Conservation (phyloP, 169 alveolate species). For the Cryptosporidium bovis region DNA sequence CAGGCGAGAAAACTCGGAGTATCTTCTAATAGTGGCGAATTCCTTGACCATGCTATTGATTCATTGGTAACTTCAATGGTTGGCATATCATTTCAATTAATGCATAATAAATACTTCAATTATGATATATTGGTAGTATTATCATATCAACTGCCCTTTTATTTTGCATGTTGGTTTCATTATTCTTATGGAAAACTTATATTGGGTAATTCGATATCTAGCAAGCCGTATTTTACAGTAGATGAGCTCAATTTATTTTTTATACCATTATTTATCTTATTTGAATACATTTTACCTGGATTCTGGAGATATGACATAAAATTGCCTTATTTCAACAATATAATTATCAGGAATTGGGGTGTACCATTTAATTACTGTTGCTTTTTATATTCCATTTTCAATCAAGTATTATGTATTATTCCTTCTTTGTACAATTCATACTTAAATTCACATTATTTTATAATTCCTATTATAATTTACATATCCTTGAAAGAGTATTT, state of each 20-base stretch:
- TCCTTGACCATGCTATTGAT: slow-evolving; percentile 74
- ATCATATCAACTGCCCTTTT: slow-evolving; percentile 62
- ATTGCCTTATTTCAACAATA: not conserved
- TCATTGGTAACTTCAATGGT: slow-evolving; percentile 63
- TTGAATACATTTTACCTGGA: slow-evolving; percentile 39
- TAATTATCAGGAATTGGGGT: slow-evolving; percentile 19
- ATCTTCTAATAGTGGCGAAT: slow-evolving; percentile 68
- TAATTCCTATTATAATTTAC: slow-evolving; percentile 5
- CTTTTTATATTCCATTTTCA: slow-evolving; percentile 15
- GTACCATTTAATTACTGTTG: slow-evolving; percentile 31
- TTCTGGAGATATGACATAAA: slow-evolving; percentile 24
- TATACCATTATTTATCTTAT: slow-evolving; percentile 37
- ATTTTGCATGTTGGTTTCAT: slow-evolving; percentile 71
- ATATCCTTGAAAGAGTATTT: slow-evolving; percentile 10
- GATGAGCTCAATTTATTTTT: slow-evolving; percentile 62
- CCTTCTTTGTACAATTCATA: not conserved
- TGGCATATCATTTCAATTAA: slow-evolving; percentile 47
- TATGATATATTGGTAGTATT: slow-evolving; percentile 19
- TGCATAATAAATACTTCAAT: slow-evolving; percentile 26
- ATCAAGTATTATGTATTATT: not conserved
- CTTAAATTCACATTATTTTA: not conserved
- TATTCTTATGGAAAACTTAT: slow-evolving; percentile 57
- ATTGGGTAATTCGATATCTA: slow-evolving; percentile 45
- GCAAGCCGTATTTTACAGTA: slow-evolving; percentile 50
- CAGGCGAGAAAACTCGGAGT: slow-evolving; percentile 76